A percentile compares a stretch with the other conserved stretches of the same genome.
Conservation (phyloP, 768 basidiomycete genomes). For the Amanita jacksonii region DNA sequence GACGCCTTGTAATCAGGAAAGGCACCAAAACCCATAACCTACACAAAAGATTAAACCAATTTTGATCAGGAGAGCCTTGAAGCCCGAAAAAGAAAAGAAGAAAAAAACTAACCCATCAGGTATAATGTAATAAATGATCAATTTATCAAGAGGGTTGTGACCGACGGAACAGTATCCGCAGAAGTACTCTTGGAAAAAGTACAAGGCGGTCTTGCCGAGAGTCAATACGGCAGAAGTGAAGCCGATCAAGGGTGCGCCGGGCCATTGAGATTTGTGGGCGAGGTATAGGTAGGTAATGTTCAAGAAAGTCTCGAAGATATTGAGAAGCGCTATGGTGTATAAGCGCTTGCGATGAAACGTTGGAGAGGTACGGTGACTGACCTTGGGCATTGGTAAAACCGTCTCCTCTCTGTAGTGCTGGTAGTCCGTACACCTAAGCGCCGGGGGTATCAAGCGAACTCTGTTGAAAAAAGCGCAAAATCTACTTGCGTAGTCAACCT, state of each 20-base stretch:
- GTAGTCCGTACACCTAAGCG: conserved; percentile 60
- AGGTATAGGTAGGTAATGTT: conserved; percentile 72
- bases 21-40: conserved; percentile 80
- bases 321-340: conserved; percentile 53
- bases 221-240: conserved; percentile 72
- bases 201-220: conserved; percentile 77
- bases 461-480: not conserved
- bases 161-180: conserved; percentile 66
- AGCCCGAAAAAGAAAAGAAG: no score
- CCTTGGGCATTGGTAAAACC: conserved; percentile 87
- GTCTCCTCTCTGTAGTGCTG: conserved; percentile 49
- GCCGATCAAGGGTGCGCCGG: conserved; percentile 65
- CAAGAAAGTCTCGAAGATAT: conserved; percentile 68
- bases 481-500: conserved; percentile 13
- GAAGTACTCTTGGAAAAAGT: conserved; percentile 72
- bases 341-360: not conserved
- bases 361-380: conserved; percentile 22
- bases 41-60: not conserved
- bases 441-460: not conserved
- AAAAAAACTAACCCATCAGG: conserved; percentile 60
- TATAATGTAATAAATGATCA: conserved; percentile 58
- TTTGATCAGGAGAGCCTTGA: not conserved
- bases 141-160: conserved; percentile 49
- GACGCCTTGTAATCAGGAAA: conserved; percentile 40
- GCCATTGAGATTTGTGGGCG: conserved; percentile 49